phyloP scores from a whole-genome alignment of 495 filamentous ascomycete species.

The Trichocladium antarcticum region DNA sequence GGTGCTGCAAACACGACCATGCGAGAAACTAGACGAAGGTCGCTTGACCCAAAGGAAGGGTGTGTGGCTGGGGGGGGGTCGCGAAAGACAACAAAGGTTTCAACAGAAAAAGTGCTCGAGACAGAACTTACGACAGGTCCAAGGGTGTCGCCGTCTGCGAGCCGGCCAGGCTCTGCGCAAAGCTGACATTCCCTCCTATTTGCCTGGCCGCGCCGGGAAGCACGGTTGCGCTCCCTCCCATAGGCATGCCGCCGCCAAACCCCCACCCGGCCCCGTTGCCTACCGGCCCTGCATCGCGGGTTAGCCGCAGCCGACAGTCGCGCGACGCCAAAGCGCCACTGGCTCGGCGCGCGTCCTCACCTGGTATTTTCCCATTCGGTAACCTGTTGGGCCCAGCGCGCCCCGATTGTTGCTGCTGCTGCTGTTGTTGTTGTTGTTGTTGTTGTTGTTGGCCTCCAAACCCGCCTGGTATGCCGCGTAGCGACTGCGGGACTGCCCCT shows the following conservation, averaged over 20 bases:
- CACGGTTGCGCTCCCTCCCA: constrained; percentile 54
- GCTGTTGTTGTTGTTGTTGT: constrained; percentile 37
- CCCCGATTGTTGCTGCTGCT: constrained; percentile 46
- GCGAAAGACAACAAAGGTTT: neutral
- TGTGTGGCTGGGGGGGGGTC: no score
- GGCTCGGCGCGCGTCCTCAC: constrained; percentile 35
- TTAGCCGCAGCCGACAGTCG: constrained; percentile 16
- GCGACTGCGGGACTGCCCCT: constrained; percentile 58
- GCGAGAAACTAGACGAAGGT: no score
- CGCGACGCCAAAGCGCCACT: neutral
- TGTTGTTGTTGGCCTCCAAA: constrained; percentile 57
- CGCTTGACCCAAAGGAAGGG: no score
- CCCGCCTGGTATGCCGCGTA: constrained; percentile 56
- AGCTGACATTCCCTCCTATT: constrained; percentile 59
- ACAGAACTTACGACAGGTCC: constrained; percentile 65
- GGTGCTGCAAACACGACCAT: no score
- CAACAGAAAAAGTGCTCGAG: constrained; percentile 6
- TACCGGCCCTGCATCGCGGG: constrained; percentile 28
- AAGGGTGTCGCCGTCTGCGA: constrained; percentile 65
- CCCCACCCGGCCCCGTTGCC: constrained; percentile 63
- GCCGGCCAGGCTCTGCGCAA: constrained; percentile 70
- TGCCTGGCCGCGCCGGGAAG: constrained; percentile 33
- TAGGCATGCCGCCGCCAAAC: constrained; percentile 54
- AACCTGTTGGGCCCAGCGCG: constrained; percentile 57
- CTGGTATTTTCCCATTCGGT: constrained; percentile 66